phyloP scores from a whole-genome alignment of 129 eudicot species.

The Lactuca saligna region DNA sequence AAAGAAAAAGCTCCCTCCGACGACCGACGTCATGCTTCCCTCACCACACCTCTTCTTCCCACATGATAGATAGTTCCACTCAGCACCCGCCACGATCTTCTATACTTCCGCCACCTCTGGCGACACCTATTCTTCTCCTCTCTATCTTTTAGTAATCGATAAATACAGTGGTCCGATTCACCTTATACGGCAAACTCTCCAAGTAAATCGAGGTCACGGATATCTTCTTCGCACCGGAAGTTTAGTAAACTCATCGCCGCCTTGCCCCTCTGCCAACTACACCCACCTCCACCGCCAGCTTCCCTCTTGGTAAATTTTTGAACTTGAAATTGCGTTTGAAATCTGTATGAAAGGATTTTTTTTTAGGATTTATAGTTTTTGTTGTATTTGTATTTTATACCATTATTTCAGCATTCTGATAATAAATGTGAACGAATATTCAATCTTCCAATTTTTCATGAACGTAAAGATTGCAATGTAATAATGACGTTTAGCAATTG shows the following conservation, averaged over 20 bases:
- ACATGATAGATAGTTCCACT: too few species aligned
- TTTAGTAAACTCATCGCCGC: constrained; percentile 66
- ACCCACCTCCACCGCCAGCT: too few species aligned
- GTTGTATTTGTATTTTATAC: constrained; percentile 36
- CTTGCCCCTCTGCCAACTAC: constrained; percentile 58
- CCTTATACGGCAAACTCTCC: constrained; percentile 97
- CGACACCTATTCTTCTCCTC: constrained; percentile 52
- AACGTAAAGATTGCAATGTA: too few species aligned
- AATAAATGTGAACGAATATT: constrained; percentile 36
- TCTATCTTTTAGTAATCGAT: constrained; percentile 87
- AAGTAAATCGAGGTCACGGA: constrained; percentile 88
- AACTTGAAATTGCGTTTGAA: too few species aligned
- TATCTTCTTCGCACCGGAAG: constrained; percentile 82
- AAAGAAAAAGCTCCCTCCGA: too few species aligned
- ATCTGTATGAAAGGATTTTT: too few species aligned
- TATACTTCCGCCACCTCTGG: too few species aligned
- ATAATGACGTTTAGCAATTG: too few species aligned
- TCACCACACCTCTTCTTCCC: too few species aligned
- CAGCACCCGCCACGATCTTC: too few species aligned
- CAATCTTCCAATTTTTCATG: not conserved
- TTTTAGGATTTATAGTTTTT: not conserved
- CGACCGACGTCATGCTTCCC: too few species aligned
- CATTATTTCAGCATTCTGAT: constrained; percentile 38
- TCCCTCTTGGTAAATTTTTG: too few species aligned
- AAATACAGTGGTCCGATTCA: constrained; percentile 64